Conservation (phyloP, 306 rosid genomes). For the Medicago truncatula region DNA sequence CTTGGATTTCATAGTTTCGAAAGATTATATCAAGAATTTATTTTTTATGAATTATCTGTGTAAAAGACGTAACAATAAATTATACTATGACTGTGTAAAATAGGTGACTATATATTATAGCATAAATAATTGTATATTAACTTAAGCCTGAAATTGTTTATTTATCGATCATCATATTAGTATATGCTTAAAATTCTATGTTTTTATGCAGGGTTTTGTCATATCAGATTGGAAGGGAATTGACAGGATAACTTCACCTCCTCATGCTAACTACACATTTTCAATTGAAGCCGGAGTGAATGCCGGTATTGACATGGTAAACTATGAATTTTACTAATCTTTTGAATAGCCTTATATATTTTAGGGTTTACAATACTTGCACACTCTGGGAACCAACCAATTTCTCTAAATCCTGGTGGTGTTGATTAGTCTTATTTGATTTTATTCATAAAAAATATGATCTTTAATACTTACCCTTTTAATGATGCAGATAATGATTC, state of each 20-base stretch:
- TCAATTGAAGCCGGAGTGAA: conserved; percentile 37
- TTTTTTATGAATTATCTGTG: no score
- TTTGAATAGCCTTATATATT: neutral
- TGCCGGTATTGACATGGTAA: conserved; percentile 52
- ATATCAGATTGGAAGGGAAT: conserved; percentile 48
- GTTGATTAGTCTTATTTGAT: no score
- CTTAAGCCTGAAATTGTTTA: no score
- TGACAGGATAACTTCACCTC: conserved; percentile 44
- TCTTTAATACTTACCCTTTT: neutral
- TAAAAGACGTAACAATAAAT: no score
- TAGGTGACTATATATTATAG: no score
- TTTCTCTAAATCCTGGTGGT: no score
- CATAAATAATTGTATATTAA: no score
- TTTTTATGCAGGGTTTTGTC: conserved; percentile 42
- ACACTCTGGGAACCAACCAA: no score
- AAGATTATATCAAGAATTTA: no score
- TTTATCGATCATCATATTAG: neutral
- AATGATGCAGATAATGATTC: conserved; percentile 46
- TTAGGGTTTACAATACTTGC: neutral
- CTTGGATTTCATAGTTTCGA: neutral
- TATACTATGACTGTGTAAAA: no score
- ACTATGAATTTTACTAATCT: neutral
- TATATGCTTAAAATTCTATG: neutral
- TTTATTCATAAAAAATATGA: no score
- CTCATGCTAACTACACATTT: conserved; percentile 39